Base-by-base conservation (phyloP, 2,329 filamentous ascomycete species). In the Arthrinium puccinioides region DNA sequence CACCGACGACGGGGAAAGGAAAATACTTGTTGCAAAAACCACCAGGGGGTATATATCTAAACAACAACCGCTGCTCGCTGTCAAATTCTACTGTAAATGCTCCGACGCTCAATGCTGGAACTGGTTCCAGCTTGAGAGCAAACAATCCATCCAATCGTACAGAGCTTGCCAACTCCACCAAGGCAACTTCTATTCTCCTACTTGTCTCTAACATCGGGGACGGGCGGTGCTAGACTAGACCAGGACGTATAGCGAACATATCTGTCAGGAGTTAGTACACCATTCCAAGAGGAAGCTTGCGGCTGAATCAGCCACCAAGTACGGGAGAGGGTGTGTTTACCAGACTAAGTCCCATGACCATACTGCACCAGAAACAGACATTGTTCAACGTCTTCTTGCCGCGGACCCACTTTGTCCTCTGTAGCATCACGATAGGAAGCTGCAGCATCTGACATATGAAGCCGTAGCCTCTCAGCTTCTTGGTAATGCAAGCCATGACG, bases 401-500 rank as follows among this genome's bases (percentile, higher is more conserved):
- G 38, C 80, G 75, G 25, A 97, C 78, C 67, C 79, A 87, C 43
- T 70, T 76, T 5, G 84, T 88, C 44, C 86, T 76, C 67, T 97
- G 92, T 21, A 97, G 66, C 59, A 89, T 78, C n/a, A 97, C 85
- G 48, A 97, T 92, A 1, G 92, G 92, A 49, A 97, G 74, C 69
- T 98, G 92, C 44, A 94, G 66, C 92, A 98, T 97, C 79, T 96
- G 92, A 44, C 87, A 84, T 15, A 94, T 55, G 56, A 96, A 94
- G 9, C 90, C 92, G 55, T 97, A 98, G 10, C 92, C 92, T 25
- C 92, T 71, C 31, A 97, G 70, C 67, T 98, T 97, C 70, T 96
- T 90, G 19, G 89, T 96, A 57, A 98, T 97, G 60, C 90, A 97
- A 7, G 85, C 88, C 85, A 98, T 94, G 52, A 98, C 86, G 40